Conservation (phyloP, 306 rosid genomes). For the Trifolium dubium region DNA sequence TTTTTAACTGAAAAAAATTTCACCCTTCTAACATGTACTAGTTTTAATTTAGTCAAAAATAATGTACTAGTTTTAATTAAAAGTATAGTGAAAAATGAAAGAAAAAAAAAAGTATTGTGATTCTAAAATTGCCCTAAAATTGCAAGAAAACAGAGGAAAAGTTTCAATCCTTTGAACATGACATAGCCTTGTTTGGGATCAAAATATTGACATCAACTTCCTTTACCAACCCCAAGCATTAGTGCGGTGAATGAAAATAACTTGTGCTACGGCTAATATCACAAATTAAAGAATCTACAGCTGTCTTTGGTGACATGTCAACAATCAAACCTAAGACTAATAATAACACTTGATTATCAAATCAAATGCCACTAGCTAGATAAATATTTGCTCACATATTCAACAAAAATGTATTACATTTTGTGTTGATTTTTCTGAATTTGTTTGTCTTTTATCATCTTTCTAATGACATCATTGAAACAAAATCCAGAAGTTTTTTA, state of each 20-base stretch:
- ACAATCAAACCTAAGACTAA: slow-evolving; percentile 43
- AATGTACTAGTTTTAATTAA: neutral
- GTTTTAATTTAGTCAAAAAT: neutral
- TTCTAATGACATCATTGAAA: slow-evolving; percentile 6
- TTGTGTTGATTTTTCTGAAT: neutral
- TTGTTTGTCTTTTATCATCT: slow-evolving; percentile 9
- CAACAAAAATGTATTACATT: slow-evolving; percentile 25
- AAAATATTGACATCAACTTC: slow-evolving; percentile 36
- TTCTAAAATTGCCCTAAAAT: neutral
- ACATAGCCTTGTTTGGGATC: slow-evolving; percentile 12
- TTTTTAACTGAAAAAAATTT: too few relatives aligned
- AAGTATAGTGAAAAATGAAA: neutral
- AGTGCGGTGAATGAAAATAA: slow-evolving; percentile 59
- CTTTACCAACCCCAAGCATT: slow-evolving; percentile 54
- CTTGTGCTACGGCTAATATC: slow-evolving; percentile 39
- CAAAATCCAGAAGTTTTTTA: neutral
- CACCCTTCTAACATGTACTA: neutral
- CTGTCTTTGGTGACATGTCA: slow-evolving; percentile 50
- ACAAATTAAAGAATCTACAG: slow-evolving; percentile 47
- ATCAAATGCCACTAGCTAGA: slow-evolving; percentile 7
- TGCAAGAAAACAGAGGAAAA: slow-evolving; percentile 8
- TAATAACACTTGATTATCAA: slow-evolving; percentile 25
- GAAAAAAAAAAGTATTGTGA: neutral
- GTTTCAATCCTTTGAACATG: slow-evolving; percentile 35
- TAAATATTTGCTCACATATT: slow-evolving; percentile 15